These are phyloP conservation scores for Dysphania ambrosioides DNA, from an alignment of 148 eudicot species.

Conservation along the genomic window DNA sequence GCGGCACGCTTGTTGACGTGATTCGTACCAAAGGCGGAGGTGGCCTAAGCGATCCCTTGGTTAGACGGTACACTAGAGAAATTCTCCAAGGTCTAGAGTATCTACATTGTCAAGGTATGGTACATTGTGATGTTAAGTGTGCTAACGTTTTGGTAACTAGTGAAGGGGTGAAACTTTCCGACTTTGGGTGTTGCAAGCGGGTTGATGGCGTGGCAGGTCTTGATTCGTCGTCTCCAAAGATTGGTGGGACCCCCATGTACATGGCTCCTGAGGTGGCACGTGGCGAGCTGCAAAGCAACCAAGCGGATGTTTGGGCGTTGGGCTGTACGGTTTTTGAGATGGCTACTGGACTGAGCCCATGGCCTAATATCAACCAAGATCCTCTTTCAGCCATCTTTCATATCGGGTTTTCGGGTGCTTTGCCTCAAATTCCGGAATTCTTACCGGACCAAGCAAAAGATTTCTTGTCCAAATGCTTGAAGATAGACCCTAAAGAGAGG, in stretches of 20 bases:
- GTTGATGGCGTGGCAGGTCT: slow-evolving; percentile 14
- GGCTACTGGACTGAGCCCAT: slow-evolving; percentile 56
- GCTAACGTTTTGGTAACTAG: slow-evolving; percentile 33
- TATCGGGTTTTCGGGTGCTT: slow-evolving; percentile 51
- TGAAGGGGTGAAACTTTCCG: slow-evolving; percentile 50
- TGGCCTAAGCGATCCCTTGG: slow-evolving; percentile 8
- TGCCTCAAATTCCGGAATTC: slow-evolving; percentile 42
- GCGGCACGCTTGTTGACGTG: slow-evolving; percentile 25
- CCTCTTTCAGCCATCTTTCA: slow-evolving; percentile 38
- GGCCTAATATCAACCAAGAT: slow-evolving; percentile 33
- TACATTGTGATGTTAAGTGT: slow-evolving; percentile 39
- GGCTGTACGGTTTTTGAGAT: slow-evolving; percentile 64
- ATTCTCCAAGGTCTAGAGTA: slow-evolving; percentile 29
- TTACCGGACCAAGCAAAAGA: slow-evolving; percentile 50
- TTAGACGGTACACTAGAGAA: slow-evolving; percentile 2
- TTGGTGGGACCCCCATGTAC: slow-evolving; percentile 65
- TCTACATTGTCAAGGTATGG: slow-evolving; percentile 28
- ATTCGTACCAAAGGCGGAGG: slow-evolving; percentile 8
- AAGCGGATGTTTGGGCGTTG: slow-evolving; percentile 63
- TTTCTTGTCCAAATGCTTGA: slow-evolving; percentile 54
- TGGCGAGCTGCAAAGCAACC: slow-evolving; percentile 51
- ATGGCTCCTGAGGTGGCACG: slow-evolving; percentile 74
- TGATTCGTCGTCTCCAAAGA: not conserved
- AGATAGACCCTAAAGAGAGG: slow-evolving; percentile 48
- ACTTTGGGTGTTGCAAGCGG: slow-evolving; percentile 65